Base-by-base conservation (phyloP, 75 land plant genomes). In the Selaginella moellendorffii region DNA sequence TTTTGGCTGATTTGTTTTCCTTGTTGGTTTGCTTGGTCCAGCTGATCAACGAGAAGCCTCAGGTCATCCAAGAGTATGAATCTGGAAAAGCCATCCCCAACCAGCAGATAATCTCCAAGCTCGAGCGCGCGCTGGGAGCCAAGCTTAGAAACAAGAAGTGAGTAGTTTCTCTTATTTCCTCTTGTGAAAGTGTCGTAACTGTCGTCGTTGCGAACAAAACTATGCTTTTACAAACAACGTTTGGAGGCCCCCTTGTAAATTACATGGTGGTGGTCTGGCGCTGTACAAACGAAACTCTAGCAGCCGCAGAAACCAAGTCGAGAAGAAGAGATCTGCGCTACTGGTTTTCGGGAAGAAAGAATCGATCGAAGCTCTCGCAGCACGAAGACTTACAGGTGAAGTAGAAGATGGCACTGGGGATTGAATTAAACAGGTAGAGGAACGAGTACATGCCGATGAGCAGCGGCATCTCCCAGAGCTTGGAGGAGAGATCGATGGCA, bases 21-120 rank as follows among this genome's bases (percentile, higher is more conserved):
- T 36, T 36, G 14, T 36, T 36, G 46, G 5, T 36, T 36, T 36
- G 14, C n/a, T n/a, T n/a, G n/a, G 51, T 18, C 18, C 76, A 92
- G 96, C 28, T 77, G 73, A 93, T 93, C 31, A 93, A 93, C 75
- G 98, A 93, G 84, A 93, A 93, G 67, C 98, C 98, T 25, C 96
- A 93, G 29, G 63, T 93, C 14, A 79, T 93, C 23, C 98, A 93
- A 60, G 98, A 93, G 68, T 93, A 93, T 36, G 98, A 93, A 60
- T 89, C 96, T 26, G 98, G 98, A 17, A 89, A 85, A 58, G 98
- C 98, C 1, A 89, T 93, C 29, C 98, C 98, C 18, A 93, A 93
- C 59, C 90, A 93, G 65, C 96, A 88, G 69, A 83, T 93, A 8
- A 81, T 93, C 2, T 14, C 68, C 21, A 93, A 93, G 54, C 77